A percentile compares a stretch with the other conserved stretches of the same genome.
phyloP scores from a whole-genome alignment of 768 basidiomycete species.

The Asterophora lycoperdoides region DNA sequence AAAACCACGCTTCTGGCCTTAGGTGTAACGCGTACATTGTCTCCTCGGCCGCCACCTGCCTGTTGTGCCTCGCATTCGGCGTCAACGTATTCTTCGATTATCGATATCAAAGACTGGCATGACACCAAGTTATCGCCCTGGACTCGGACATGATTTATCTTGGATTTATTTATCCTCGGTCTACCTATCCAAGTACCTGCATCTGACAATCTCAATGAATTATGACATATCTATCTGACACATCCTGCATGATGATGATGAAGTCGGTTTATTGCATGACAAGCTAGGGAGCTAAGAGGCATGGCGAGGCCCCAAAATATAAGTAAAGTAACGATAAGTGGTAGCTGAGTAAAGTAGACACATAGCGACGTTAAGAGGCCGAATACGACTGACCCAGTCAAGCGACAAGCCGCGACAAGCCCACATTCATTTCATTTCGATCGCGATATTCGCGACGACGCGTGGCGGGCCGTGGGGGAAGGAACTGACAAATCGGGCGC shows the following conservation, averaged over 20 bases:
- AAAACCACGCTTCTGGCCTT: neutral
- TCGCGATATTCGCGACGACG: no score
- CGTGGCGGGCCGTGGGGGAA: no score
- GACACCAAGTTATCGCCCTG: conserved; percentile 60
- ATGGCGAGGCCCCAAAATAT: no score
- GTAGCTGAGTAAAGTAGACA: no score
- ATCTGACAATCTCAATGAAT: neutral
- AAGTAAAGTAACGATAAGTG: no score
- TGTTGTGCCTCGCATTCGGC: conserved; percentile 52
- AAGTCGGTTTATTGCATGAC: neutral
- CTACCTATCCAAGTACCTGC: neutral
- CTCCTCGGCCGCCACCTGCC: conserved; percentile 57
- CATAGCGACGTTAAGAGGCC: neutral
- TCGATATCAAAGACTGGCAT: conserved; percentile 62
- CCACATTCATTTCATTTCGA: no score
- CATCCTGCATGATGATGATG: no score
- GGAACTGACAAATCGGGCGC: no score
- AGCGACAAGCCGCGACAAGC: no score
- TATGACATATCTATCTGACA: neutral
- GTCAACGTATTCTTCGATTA: conserved; percentile 62
- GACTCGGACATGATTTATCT: conserved; percentile 32
- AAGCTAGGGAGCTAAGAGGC: no score
- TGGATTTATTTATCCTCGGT: no score
- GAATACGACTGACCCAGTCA: neutral
- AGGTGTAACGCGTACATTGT: conserved; percentile 75